Conservation (phyloP, 129 eudicot genomes). For the Helianthus annuus region DNA sequence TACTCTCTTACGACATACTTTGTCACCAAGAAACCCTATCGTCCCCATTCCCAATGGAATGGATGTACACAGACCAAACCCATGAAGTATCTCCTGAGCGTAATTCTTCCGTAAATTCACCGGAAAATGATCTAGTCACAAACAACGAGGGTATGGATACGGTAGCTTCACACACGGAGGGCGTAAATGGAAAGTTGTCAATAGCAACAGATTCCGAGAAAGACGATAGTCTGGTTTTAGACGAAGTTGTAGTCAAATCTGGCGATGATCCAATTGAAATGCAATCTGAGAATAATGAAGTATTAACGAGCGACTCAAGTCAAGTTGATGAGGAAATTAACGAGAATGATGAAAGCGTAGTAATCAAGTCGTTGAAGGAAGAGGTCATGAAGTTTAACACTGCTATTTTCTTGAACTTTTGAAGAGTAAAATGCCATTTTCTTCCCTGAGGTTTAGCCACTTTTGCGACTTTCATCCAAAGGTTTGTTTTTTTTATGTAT, state of each 20-base stretch:
- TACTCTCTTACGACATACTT: conserved; percentile 89
- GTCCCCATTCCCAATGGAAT: conserved; percentile 77
- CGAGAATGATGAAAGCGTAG: conserved; percentile 39
- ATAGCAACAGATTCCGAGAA: conserved; percentile 30
- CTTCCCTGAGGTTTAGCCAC: too few species aligned
- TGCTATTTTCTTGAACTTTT: background rate
- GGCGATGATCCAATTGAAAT: conserved; percentile 11
- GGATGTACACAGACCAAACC: conserved; percentile 49
- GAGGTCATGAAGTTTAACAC: conserved; percentile 51
- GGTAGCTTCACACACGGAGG: conserved; percentile 24
- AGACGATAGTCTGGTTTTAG: conserved; percentile 19
- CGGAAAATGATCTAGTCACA: conserved; percentile 9
- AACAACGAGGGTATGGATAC: conserved; percentile 35
- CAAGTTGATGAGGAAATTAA: conserved; percentile 30
- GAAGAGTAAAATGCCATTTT: too few species aligned
- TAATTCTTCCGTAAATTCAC: conserved; percentile 20
- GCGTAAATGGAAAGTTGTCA: conserved; percentile 12
- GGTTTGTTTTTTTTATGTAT: too few species aligned
- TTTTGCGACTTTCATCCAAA: too few species aligned
- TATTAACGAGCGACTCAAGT: conserved; percentile 17
- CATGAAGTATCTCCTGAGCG: conserved; percentile 28
- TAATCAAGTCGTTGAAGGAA: conserved; percentile 53
- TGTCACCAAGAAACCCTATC: conserved; percentile 85
- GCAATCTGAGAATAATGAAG: conserved; percentile 29
- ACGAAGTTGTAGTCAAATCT: conserved; percentile 24